Conservation (phyloP, 495 filamentous ascomycete species). For the Bathelium albidoporum region DNA sequence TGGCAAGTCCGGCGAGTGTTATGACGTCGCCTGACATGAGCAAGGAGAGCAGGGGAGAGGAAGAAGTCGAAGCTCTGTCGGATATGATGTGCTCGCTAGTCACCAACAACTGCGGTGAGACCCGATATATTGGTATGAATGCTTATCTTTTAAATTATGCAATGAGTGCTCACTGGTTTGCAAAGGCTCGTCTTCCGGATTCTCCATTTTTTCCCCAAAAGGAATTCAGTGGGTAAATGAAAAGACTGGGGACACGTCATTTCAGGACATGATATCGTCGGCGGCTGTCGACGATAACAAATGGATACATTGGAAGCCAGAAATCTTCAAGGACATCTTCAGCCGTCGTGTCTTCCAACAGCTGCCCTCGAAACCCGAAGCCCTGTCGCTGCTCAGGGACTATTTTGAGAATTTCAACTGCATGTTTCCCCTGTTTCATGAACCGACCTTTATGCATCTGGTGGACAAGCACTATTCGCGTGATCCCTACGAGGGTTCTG, state of each 20-base stretch:
- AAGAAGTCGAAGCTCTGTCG: constrained; percentile 78
- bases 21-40: constrained; percentile 45
- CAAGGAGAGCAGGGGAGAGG: constrained; percentile 34
- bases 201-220: constrained; percentile 96
- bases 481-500: constrained; percentile 89
- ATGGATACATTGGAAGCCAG: constrained; percentile 93
- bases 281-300: constrained; percentile 75
- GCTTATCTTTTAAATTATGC: background rate
- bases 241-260: constrained; percentile 88
- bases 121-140: constrained; percentile 80
- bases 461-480: constrained; percentile 85
- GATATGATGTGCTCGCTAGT: constrained; percentile 99
- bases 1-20: constrained; percentile 18
- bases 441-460: constrained; percentile 94
- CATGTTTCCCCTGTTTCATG: constrained; percentile 95
- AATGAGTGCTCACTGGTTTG: background rate
- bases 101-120: constrained; percentile 95
- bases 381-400: constrained; percentile 73
- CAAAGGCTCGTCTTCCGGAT: constrained; percentile 87
- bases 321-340: constrained; percentile 92
- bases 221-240: constrained; percentile 98
- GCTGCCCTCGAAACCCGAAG: constrained; percentile 71
- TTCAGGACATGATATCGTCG: constrained; percentile 89
- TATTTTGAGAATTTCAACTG: constrained; percentile 98
- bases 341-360: constrained; percentile 70